Conservation (phyloP, 148 eudicot species). For the Tetragonia tetragonoides region DNA sequence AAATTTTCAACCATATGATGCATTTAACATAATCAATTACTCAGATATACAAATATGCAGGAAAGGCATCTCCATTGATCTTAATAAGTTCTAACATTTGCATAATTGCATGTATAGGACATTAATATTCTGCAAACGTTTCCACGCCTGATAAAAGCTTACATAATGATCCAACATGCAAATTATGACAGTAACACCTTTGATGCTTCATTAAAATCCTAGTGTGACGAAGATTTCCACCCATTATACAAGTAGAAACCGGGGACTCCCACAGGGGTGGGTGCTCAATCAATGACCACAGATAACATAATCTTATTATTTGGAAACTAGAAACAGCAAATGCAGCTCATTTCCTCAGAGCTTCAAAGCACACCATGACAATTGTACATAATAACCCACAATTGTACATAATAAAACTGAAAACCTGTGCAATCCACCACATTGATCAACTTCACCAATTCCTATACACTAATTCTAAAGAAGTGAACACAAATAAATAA, state of each 20-base stretch:
- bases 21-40: neutral
- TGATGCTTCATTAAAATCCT: neutral
- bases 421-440: neutral
- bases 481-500: neutral
- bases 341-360: neutral
- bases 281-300: neutral
- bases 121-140: neutral
- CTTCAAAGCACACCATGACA: neutral
- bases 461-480: neutral
- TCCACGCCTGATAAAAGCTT: neutral
- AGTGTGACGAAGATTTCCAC: neutral
- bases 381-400: neutral
- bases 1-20: neutral
- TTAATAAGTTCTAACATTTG: too few species aligned
- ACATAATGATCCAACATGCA: neutral
- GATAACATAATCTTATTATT: neutral
- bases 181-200: neutral
- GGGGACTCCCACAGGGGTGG: neutral
- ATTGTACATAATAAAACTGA: too few species aligned
- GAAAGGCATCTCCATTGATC: neutral
- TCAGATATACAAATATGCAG: neutral
- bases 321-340: neutral
- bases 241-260: neutral
- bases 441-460: neutral
- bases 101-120: neutral